A percentile compares a stretch with the other conserved stretches of the same genome.
phyloP scores from a whole-genome alignment of 116 monocot species.

The Trichopus zeylanicus region DNA sequence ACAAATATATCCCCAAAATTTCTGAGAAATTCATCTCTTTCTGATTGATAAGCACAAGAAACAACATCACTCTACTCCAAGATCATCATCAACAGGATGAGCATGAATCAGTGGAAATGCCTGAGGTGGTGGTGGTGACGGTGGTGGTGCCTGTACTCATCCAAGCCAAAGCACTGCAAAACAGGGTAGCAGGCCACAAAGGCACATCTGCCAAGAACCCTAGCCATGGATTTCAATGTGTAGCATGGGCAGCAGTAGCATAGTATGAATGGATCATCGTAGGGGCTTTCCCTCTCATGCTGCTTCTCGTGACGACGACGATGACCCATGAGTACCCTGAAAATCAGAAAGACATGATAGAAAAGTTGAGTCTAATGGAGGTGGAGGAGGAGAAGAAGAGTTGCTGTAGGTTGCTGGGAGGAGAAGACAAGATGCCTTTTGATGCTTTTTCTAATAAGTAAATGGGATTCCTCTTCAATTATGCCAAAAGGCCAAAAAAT shows the following conservation, averaged over 20 bases:
- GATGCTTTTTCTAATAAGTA: no score
- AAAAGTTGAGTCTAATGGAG: no score
- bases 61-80: no score
- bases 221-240: conserved; percentile 14
- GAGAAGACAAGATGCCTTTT: no score
- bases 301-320: conserved; percentile 16
- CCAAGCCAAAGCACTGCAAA: conserved; percentile 49
- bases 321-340: conserved; percentile 12
- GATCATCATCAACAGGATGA: not conserved
- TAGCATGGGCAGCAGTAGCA: conserved; percentile 54
- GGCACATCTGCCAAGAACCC: conserved; percentile 35
- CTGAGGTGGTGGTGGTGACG: conserved; percentile 26
- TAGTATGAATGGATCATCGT: conserved; percentile 37
- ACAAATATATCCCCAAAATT: no score
- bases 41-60: no score
- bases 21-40: no score
- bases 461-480: no score
- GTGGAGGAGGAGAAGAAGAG: no score
- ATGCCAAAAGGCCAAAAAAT: no score
- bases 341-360: no score
- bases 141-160: conserved; percentile 39
- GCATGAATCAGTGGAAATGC: conserved; percentile 23
- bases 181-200: conserved; percentile 60
- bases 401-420: no score
- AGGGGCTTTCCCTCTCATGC: conserved; percentile 16